These are phyloP conservation scores for Jaminaea rosea DNA, from an alignment of 1,284 basidiomycete genomes.

Conservation along the genomic window DNA sequence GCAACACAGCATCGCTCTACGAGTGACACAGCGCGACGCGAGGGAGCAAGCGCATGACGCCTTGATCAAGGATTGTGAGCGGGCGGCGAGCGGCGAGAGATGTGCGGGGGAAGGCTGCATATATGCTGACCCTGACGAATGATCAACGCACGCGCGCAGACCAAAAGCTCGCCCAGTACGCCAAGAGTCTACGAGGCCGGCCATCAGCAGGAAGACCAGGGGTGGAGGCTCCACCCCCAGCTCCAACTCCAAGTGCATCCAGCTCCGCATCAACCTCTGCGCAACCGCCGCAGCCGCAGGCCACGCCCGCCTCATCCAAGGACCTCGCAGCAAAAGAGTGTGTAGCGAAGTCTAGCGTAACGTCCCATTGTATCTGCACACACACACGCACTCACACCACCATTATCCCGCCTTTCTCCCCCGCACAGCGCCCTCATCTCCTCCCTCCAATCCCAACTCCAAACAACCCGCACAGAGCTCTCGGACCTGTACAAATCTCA, in stretches of 20 bases:
- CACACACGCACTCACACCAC: slow-evolving; percentile 40
- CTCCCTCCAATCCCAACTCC: slow-evolving; percentile 86
- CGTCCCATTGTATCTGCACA: neutral
- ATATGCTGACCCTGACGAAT: neutral
- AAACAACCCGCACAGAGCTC: slow-evolving; percentile 76
- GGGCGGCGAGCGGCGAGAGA: neutral
- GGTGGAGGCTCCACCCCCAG: too few relatives aligned
- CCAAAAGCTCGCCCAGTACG: slow-evolving; percentile 20
- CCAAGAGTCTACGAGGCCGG: slow-evolving; percentile 21
- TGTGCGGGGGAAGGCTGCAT: too few relatives aligned
- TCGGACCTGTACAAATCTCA: slow-evolving; percentile 91
- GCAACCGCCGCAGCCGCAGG: too few relatives aligned
- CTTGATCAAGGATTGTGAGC: slow-evolving; percentile 25
- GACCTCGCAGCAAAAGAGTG: too few relatives aligned
- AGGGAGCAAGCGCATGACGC: slow-evolving; percentile 27
- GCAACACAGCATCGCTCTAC: slow-evolving; percentile 26
- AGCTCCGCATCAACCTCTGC: too few relatives aligned
- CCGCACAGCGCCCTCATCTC: slow-evolving; percentile 75
- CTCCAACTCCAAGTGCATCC: too few relatives aligned
- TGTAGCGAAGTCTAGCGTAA: too few relatives aligned
- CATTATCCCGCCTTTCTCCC: too few relatives aligned
- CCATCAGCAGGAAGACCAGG: too few relatives aligned
- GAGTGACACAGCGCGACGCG: slow-evolving; percentile 28
- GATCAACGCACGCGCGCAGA: slow-evolving; percentile 10
- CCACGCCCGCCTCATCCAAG: too few relatives aligned